A percentile compares a stretch with the other conserved stretches of the same genome.
These are phyloP conservation scores for Aurinia saxatilis DNA, from an alignment of 345 rosid species.

Conservation along the genomic window DNA sequence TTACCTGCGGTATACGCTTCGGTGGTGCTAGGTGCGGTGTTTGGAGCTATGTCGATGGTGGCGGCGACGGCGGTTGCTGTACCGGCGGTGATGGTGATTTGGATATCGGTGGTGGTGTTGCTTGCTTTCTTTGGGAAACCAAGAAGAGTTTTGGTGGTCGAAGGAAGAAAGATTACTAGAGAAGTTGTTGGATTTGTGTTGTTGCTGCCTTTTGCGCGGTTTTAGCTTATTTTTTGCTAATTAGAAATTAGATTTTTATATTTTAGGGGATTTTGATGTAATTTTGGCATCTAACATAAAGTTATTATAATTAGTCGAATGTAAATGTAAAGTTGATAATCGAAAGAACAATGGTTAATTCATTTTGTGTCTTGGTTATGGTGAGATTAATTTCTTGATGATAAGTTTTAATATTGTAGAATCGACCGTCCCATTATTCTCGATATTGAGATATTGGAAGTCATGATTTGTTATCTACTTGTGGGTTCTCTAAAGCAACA, in stretches of 20 bases:
- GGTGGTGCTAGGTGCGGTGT: slow-evolving; percentile 61
- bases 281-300: background rate
- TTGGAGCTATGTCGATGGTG: slow-evolving; percentile 61
- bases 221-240: slow-evolving; percentile 54
- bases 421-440: background rate
- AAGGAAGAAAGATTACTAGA: slow-evolving; percentile 55
- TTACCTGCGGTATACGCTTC: slow-evolving; percentile 82
- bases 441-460: background rate
- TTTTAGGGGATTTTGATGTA: background rate
- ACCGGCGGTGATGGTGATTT: slow-evolving; percentile 63
- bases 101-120: slow-evolving; percentile 60
- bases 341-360: background rate
- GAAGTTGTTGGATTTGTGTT: slow-evolving; percentile 49
- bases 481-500: background rate
- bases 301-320: background rate
- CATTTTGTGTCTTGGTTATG: background rate
- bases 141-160: slow-evolving; percentile 41
- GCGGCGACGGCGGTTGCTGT: slow-evolving; percentile 82
- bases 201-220: slow-evolving; percentile 65
- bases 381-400: background rate
- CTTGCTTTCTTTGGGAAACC: slow-evolving; percentile 76
- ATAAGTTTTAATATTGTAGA: background rate
- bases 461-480: background rate
- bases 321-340: background rate
- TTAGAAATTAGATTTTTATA: slow-evolving; percentile 40